These are phyloP conservation scores for Aspergillus arachidicola DNA, from an alignment of 2,329 filamentous ascomycete species.

Conservation along the genomic window DNA sequence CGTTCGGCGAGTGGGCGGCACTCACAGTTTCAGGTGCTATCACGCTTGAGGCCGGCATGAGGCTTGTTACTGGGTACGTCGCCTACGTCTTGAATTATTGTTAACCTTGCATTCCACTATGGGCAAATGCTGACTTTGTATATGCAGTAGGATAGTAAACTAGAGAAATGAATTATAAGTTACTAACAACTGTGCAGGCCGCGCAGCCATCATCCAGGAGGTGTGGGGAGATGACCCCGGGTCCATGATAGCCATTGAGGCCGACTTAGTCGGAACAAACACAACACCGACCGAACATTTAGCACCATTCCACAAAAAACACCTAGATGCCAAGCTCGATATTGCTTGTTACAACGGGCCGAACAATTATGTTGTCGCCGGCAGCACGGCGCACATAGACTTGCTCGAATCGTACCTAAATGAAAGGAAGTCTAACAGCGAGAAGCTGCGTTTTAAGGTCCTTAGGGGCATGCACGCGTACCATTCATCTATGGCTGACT, in stretches of 20 bases:
- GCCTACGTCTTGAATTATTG: too few relatives aligned
- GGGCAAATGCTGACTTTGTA: too few relatives aligned
- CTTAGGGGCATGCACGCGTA: neutral
- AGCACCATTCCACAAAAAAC: too few relatives aligned
- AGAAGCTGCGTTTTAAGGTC: neutral
- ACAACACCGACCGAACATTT: too few relatives aligned
- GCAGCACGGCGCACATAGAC: slow-evolving; percentile 27
- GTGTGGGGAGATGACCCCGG: slow-evolving; percentile 37
- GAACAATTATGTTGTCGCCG: slow-evolving; percentile 28
- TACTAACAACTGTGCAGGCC: neutral
- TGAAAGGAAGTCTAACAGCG: neutral
- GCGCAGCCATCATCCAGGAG: slow-evolving; percentile 34
- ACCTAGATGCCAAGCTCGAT: neutral
- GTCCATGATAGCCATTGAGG: slow-evolving; percentile 38
- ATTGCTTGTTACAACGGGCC: slow-evolving; percentile 16
- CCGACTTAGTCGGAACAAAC: slow-evolving; percentile 19
- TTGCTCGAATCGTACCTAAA: neutral
- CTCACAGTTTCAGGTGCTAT: slow-evolving; percentile 36
- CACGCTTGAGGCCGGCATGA: slow-evolving; percentile 32
- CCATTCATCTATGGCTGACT: neutral
- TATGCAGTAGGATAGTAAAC: too few relatives aligned
- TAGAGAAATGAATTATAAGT: too few relatives aligned
- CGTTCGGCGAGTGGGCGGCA: slow-evolving; percentile 42
- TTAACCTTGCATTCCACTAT: too few relatives aligned
- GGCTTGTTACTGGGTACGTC: slow-evolving; percentile 21